Conservation (phyloP, 495 filamentous ascomycete genomes). For the Aspergillus haitiensis region DNA sequence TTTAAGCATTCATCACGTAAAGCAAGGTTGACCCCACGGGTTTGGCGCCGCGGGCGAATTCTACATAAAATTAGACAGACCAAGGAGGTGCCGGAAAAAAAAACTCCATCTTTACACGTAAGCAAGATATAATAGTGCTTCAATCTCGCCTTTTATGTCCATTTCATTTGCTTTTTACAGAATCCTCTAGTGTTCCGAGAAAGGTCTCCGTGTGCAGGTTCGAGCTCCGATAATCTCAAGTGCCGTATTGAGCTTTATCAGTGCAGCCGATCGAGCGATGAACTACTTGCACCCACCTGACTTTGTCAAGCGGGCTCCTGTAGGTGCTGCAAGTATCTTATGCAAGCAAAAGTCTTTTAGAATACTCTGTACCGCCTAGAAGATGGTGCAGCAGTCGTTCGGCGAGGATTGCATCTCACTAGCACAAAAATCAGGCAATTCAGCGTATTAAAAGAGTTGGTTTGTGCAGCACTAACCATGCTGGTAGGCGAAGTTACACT, state of each 20-base stretch:
- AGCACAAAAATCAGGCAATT: conserved; percentile 44
- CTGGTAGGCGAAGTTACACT: conserved; percentile 33
- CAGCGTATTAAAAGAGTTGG: conserved; percentile 40
- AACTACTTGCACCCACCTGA: conserved; percentile 41
- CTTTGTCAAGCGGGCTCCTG: conserved; percentile 31
- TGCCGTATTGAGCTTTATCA: conserved; percentile 42
- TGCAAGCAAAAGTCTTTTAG: conserved; percentile 26
- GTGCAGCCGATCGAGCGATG: conserved; percentile 32
- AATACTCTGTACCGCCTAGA: conserved; percentile 32
- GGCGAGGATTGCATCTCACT: conserved; percentile 41
- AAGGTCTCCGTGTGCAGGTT: conserved; percentile 30
- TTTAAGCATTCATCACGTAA: conserved; percentile 44
- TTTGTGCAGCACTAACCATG: conserved; percentile 39
- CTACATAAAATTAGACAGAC: conserved; percentile 32
- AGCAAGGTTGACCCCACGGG: conserved; percentile 41
- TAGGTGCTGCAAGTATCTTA: conserved; percentile 35
- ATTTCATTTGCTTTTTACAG: conserved; percentile 39
- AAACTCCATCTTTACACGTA: conserved; percentile 34
- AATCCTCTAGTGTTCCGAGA: conserved; percentile 31
- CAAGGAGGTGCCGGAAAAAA: neutral
- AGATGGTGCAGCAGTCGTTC: conserved; percentile 31
- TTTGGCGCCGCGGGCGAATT: conserved; percentile 31
- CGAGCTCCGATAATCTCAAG: conserved; percentile 46
- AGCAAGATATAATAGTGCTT: conserved; percentile 44
- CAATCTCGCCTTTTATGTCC: conserved; percentile 37